These are phyloP conservation scores for Ochetophila trinervis DNA, from an alignment of 306 rosid species.

Conservation along the genomic window DNA sequence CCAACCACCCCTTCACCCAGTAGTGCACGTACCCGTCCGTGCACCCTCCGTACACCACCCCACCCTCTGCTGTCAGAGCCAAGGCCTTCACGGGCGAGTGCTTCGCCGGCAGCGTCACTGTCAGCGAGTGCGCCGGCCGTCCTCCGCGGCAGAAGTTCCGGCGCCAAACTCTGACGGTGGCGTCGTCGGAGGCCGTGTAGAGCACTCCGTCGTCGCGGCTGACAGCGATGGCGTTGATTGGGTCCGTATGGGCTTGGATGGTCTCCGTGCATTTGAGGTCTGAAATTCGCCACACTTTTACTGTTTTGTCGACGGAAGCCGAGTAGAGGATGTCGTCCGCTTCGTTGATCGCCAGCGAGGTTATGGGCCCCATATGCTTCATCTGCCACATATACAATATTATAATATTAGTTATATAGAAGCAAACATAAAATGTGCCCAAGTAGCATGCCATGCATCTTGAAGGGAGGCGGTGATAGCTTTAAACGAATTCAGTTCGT, in stretches of 20 bases:
- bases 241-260: constrained; percentile 65
- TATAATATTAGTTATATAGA: too few species aligned
- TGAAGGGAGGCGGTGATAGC: too few species aligned
- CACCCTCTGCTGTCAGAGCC: constrained; percentile 46
- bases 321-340: constrained; percentile 79
- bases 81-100: constrained; percentile 74
- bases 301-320: constrained; percentile 77
- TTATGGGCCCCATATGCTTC: constrained; percentile 74
- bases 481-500: too few species aligned
- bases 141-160: constrained; percentile 61
- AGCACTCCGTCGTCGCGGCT: constrained; percentile 75
- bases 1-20: constrained; percentile 82
- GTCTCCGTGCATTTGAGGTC: constrained; percentile 91
- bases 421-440: too few species aligned
- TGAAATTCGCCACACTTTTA: constrained; percentile 78
- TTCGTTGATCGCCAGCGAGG: constrained; percentile 72
- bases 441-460: too few species aligned
- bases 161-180: constrained; percentile 80
- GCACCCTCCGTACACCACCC: constrained; percentile 73
- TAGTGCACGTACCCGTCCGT: constrained; percentile 84
- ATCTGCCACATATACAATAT: too few species aligned
- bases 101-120: constrained; percentile 70
- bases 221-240: constrained; percentile 55
- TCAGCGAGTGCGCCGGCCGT: constrained; percentile 68
- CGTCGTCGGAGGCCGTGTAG: constrained; percentile 83